phyloP scores from a whole-genome alignment of 257 asterid genomes.

The Penstemon davidsonii region DNA sequence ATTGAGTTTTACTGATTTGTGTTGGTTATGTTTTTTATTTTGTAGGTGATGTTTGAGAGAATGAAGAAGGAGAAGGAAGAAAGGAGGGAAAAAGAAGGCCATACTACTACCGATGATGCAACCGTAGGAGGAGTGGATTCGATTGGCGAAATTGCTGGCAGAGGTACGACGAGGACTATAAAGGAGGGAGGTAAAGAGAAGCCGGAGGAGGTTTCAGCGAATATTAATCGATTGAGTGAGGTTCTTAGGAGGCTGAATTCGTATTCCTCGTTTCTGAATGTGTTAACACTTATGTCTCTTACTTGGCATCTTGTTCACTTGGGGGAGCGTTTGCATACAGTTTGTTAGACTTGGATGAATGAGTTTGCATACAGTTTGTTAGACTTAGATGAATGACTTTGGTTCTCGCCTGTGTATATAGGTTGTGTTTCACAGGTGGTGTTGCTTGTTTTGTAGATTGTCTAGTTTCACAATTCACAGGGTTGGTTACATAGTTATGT shows the following conservation, averaged over 20 bases:
- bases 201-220: constrained; percentile 24
- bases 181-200: background rate
- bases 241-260: constrained; percentile 52
- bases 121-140: constrained; percentile 22
- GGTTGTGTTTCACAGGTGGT: too few species aligned
- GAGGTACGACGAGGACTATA: background rate
- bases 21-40: background rate
- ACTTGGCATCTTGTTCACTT: constrained; percentile 64
- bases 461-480: too few species aligned
- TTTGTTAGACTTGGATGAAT: background rate
- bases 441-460: too few species aligned
- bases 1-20: background rate
- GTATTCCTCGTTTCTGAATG: constrained; percentile 67
- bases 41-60: constrained; percentile 68
- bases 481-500: too few species aligned
- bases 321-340: constrained; percentile 36
- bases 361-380: constrained; percentile 28
- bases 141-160: constrained; percentile 22
- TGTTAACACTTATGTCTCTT: constrained; percentile 48
- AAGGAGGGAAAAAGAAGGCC: constrained; percentile 36
- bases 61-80: constrained; percentile 82
- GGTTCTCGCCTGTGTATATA: too few species aligned
- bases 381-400: background rate
- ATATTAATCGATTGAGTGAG: constrained; percentile 33
- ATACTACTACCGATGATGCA: background rate